phyloP scores from a whole-genome alignment of 2,329 filamentous ascomycete genomes.

The Trichocomaceae sp. region DNA sequence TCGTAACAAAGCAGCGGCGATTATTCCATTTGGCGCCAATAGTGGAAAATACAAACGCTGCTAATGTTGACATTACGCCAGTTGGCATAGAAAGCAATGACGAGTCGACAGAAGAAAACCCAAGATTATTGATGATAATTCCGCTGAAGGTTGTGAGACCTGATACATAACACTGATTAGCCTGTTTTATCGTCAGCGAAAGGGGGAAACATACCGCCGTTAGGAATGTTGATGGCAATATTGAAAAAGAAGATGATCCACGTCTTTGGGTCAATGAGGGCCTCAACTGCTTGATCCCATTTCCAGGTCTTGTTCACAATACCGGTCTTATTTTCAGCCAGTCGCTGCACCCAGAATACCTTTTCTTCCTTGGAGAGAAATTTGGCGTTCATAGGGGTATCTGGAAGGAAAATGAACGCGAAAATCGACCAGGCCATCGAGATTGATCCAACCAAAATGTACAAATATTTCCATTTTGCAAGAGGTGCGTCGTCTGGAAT shows the following conservation, averaged over 20 bases:
- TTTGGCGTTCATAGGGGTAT: slow-evolving; percentile 41
- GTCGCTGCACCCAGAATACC: slow-evolving; percentile 39
- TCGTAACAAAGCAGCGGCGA: slow-evolving; percentile 24
- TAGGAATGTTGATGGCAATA: slow-evolving; percentile 31
- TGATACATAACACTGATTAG: not conserved
- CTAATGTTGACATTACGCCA: slow-evolving; percentile 26
- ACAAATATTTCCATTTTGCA: slow-evolving; percentile 41
- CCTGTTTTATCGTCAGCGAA: not conserved
- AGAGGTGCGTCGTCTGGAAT: slow-evolving; percentile 21
- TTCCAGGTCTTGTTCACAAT: slow-evolving; percentile 26
- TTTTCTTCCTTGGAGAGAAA: slow-evolving; percentile 53
- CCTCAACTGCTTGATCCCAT: slow-evolving; percentile 22
- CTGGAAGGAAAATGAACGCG: slow-evolving; percentile 40
- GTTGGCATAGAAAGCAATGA: slow-evolving; percentile 33
- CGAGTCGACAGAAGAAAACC: slow-evolving; percentile 28
- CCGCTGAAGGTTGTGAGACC: slow-evolving; percentile 32
- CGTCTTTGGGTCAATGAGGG: slow-evolving; percentile 32
- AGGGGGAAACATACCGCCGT: slow-evolving; percentile 18
- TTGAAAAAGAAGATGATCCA: slow-evolving; percentile 30
- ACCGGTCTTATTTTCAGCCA: slow-evolving; percentile 34
- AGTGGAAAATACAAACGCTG: slow-evolving; percentile 25
- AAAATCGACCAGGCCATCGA: slow-evolving; percentile 46
- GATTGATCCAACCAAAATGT: slow-evolving; percentile 46
- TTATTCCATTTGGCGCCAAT: slow-evolving; percentile 25
- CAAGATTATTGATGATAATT: slow-evolving; percentile 35